Evolutionary conservation across 2,329 filamentous ascomycete genomes (phyloP).

Genomic region (Chrysoporthe austroafricana): DNA sequence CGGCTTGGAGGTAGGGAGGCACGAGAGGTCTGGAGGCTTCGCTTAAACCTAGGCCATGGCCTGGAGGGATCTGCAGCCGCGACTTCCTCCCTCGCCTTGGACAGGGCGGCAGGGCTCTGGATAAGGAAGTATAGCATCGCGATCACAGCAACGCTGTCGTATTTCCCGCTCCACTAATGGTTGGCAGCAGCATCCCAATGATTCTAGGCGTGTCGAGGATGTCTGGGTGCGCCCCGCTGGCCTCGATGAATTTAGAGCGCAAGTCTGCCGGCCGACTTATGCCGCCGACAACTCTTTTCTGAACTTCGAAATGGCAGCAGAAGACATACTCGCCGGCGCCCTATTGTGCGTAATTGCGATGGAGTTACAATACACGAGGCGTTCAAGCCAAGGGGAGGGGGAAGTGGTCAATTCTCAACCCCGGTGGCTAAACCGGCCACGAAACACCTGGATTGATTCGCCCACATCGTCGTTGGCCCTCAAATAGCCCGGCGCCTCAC

Average conservation of each 20-base stretch:
- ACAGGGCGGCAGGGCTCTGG: too few relatives aligned
- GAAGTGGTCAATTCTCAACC: slow-evolving; percentile 25
- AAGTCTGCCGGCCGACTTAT: slow-evolving; percentile 11
- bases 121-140: too few relatives aligned
- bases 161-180: too few relatives aligned
- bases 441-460: slow-evolving; percentile 25
- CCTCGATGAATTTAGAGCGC: not conserved
- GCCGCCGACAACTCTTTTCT: not conserved
- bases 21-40: too few relatives aligned
- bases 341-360: slow-evolving; percentile 14
- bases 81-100: too few relatives aligned
- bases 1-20: too few relatives aligned
- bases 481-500: slow-evolving; percentile 24
- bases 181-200: too few relatives aligned
- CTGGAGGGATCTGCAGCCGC: too few relatives aligned
- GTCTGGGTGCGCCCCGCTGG: too few relatives aligned
- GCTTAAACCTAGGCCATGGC: too few relatives aligned
- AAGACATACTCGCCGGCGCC: slow-evolving; percentile 18
- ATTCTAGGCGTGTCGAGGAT: too few relatives aligned
- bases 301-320: slow-evolving; percentile 16
- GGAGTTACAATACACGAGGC: slow-evolving; percentile 8
- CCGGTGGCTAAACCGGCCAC: slow-evolving; percentile 27
- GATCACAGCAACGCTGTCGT: too few relatives aligned
- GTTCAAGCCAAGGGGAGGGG: not conserved
- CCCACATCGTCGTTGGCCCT: slow-evolving; percentile 27